A percentile compares a stretch with the other conserved stretches of the same genome.
These are phyloP conservation scores for Claviceps fusiformis DNA, from an alignment of 2,329 filamentous ascomycete genomes.

Conservation along the genomic window DNA sequence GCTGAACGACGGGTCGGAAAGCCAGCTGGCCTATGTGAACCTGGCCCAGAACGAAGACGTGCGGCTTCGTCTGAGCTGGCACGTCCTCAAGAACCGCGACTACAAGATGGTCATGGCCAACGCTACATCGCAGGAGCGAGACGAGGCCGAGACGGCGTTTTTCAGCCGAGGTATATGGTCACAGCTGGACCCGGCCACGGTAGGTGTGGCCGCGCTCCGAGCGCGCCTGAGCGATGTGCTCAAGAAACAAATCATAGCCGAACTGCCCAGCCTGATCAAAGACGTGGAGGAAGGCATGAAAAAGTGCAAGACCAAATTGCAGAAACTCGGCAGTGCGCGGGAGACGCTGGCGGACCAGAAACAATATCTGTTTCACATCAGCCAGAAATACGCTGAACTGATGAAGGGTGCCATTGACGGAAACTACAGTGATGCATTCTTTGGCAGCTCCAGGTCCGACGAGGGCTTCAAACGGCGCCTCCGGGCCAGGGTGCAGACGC, in stretches of 20 bases:
- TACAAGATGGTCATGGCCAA: constrained; percentile 18
- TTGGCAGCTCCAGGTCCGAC: constrained; percentile 21
- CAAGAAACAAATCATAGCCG: constrained; percentile 27
- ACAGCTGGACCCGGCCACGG: constrained; percentile 16
- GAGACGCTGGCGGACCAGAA: constrained; percentile 32
- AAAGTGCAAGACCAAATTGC: constrained; percentile 23
- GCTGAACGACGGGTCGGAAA: constrained; percentile 18
- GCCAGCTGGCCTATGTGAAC: constrained; percentile 24
- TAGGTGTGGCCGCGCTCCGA: constrained; percentile 36
- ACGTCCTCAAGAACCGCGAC: constrained; percentile 34
- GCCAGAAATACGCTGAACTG: constrained; percentile 28
- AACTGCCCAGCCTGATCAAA: constrained; percentile 29
- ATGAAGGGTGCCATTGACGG: constrained; percentile 34
- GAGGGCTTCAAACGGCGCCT: constrained; percentile 29
- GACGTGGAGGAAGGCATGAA: constrained; percentile 26
- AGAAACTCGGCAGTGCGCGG: constrained; percentile 34
- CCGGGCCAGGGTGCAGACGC: constrained; percentile 38
- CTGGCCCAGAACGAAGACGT: constrained; percentile 33
- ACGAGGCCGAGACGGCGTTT: constrained; percentile 27
- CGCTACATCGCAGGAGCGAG: constrained; percentile 19
- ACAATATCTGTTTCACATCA: constrained; percentile 30
- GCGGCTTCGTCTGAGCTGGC: constrained; percentile 37
- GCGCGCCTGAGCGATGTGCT: constrained; percentile 37
- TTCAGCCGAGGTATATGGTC: constrained; percentile 29
- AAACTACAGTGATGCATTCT: constrained; percentile 37